Evolutionary conservation across 2,329 filamentous ascomycete genomes (phyloP), one percentile per base, ranked within the genome.

Genomic region (Geosmithia putterillii): DNA sequence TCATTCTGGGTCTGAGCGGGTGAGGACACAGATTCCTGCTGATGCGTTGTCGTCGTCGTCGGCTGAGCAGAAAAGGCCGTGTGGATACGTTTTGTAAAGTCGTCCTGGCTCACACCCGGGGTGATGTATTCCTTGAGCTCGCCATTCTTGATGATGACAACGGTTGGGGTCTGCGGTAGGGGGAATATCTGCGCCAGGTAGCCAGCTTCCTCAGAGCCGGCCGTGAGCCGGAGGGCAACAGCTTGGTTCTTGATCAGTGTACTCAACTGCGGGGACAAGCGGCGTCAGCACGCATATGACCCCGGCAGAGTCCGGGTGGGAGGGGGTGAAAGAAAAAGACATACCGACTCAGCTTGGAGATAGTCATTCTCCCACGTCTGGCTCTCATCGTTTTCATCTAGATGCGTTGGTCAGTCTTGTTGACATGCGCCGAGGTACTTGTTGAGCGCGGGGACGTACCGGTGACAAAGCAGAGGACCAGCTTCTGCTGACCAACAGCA

Each of bases 151-250:
- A 95, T 89, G 18, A 94, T 68, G 15, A 95, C 73, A 8, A 95
- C 63, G 2, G 83, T 83, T 0, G 90, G 89, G n/a, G 79, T 78
- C 50, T 78, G 78, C 1, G 77, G 74, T n/a, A 95, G 67, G 0
- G 86, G 85, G 53, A 86, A 94, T 54, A 95, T 85, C 39, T 86
- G 85, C 9, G 81, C 75, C 14, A 96, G 69, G 54, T 87, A 94
- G 6, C 76, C 79, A 9, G 87, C 87, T 65, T 95, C 88, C 50
- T 83, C 75, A 2, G 84, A 88, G 19, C 81, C 85, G 17, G 81
- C 78, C 28, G 71, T 62, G 19, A 95, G 69, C 42, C 81, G 76
- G 19, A 95, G 68, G 7, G 82, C 64, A 18, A 95, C 70, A 3
- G 86, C 75, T 54, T 80, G 76, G 32, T 71, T 65, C 21, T 67